Evolutionary conservation across 495 filamentous ascomycete genomes (phyloP), one percentile per base, ranked within the genome.

Genomic region (Hypomontagnella monticulosa): DNA sequence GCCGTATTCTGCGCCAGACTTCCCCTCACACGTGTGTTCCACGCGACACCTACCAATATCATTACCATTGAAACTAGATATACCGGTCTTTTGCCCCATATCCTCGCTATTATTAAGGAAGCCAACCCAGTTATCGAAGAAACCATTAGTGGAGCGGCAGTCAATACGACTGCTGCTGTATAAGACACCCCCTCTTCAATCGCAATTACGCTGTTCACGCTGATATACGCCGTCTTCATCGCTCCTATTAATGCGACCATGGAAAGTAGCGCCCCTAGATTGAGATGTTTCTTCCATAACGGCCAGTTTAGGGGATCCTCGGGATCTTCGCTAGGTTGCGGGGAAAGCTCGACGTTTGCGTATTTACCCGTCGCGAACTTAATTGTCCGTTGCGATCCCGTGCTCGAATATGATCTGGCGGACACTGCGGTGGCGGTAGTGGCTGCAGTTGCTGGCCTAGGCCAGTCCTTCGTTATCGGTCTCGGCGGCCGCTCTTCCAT

Each of bases 221-320:
- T 80, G 33, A 84, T 61, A 34, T 82, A 77, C 8, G 79, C 75
- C n/a, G 80, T 83, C 71, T 84, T 85, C 69, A 80, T 78, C 4
- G 78, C 75, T 0, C 78, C 76, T 0, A 78, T 71, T 20, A 81
- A 42, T 16, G 77, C 75, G 11, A 78, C 75, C 61, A 75, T 73
- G 43, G 79, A 66, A 10, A 83, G 59, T 6, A 85, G 59, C 1
- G 80, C 73, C 18, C 51, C 60, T 15, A 79, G 77, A 54, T 81
- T 79, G 1, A 81, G 54, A 57, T 84, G 78, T 56, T 83, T 84
- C 43, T 77, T 79, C 80, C 78, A 82, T 15, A 50, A 44, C 6
- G 78, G 74, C 83, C 81, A 85, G 70, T 83, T 85, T 73, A 84
- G 55, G 43, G 82, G 82, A 55, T 84, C 82, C 43, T 80, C 75